Evolutionary conservation across 2,329 filamentous ascomycete species (phyloP).

Genomic region (Fusarium sororula): DNA sequence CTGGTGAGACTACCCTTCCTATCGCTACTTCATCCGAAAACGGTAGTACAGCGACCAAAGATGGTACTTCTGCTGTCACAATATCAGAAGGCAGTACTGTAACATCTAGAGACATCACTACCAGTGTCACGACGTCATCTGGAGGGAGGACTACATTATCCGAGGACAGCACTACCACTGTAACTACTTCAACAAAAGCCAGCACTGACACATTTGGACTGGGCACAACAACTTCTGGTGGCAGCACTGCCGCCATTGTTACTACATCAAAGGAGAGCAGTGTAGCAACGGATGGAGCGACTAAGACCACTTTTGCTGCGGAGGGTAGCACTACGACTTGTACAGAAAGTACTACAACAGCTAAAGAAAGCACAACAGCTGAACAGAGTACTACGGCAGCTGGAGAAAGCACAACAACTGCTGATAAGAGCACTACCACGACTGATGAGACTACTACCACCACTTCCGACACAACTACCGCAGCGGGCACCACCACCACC

Average conservation of each 20-base stretch:
- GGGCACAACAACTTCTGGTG: background rate
- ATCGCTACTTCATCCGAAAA: background rate
- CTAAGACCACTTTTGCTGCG: accelerated
- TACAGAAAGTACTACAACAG: background rate
- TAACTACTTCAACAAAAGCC: too few species aligned
- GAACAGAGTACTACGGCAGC: background rate
- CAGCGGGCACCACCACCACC: background rate
- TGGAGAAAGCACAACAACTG: background rate
- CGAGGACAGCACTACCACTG: too few species aligned
- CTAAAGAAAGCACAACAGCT: background rate
- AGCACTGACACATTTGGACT: too few species aligned
- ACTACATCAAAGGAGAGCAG: background rate
- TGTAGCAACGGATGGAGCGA: background rate
- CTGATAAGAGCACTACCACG: background rate
- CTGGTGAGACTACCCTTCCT: accelerated
- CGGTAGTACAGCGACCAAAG: background rate
- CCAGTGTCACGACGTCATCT: background rate
- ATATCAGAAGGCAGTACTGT: background rate
- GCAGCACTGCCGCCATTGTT: background rate
- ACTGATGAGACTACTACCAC: background rate
- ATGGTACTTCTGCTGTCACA: background rate
- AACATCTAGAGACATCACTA: background rate
- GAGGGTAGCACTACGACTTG: background rate
- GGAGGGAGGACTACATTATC: too few species aligned
- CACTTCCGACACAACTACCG: background rate